Evolutionary conservation across 2,329 filamentous ascomycete genomes (phyloP).

Genomic region (Aspergillus ibericus): DNA sequence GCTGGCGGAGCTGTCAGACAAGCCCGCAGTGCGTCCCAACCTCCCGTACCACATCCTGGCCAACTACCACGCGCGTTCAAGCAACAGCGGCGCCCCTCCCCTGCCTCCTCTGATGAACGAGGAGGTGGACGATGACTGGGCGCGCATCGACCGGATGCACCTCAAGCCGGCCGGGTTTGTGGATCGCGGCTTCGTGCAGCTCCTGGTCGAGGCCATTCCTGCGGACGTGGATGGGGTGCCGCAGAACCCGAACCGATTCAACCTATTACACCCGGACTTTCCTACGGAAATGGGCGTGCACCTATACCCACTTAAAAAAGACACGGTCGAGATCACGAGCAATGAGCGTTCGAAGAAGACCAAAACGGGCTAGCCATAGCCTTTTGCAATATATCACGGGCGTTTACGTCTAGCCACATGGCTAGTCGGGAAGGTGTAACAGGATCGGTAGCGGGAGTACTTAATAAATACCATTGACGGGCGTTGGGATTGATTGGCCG

Average conservation of each 20-base stretch:
- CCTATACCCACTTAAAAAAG: constrained; percentile 36
- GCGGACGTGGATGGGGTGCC: constrained; percentile 32
- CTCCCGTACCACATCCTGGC: constrained; percentile 49
- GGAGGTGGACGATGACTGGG: constrained; percentile 48
- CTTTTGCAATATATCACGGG: neutral
- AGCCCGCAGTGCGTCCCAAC: constrained; percentile 46
- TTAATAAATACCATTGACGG: neutral
- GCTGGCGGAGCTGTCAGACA: constrained; percentile 57
- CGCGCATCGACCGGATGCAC: constrained; percentile 42
- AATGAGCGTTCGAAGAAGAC: constrained; percentile 19
- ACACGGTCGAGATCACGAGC: constrained; percentile 6
- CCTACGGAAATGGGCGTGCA: constrained; percentile 45
- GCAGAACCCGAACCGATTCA: constrained; percentile 37
- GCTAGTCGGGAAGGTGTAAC: neutral
- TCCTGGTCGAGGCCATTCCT: constrained; percentile 36
- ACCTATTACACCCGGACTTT: constrained; percentile 47
- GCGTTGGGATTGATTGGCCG: neutral
- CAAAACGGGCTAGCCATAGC: constrained; percentile 5
- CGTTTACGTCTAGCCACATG: constrained; percentile 6
- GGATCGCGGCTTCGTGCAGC: constrained; percentile 43
- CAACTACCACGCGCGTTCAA: constrained; percentile 47
- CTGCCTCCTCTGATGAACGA: constrained; percentile 47
- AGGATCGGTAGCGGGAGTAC: neutral
- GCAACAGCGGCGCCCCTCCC: constrained; percentile 43
- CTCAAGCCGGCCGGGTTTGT: constrained; percentile 42